Evolutionary conservation across 352 stramenopile genomes (phyloP).

Genomic region (Halophytophthora polymorphica): DNA sequence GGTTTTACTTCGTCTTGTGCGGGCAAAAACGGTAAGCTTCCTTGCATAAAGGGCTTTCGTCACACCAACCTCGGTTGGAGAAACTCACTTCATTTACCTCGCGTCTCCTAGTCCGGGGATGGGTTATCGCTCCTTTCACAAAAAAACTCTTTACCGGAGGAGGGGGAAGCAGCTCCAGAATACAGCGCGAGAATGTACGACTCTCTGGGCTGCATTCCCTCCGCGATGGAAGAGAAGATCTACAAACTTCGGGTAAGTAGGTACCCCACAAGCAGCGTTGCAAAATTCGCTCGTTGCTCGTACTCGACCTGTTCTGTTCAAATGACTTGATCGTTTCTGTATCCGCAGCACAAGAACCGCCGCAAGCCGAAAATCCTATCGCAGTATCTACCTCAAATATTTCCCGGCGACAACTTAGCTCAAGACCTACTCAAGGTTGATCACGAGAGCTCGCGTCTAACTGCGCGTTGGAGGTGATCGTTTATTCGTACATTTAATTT

Average conservation of each 20-base stretch:
- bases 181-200: constrained; percentile 60
- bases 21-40: constrained; percentile 37
- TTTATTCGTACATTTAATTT: constrained; percentile 1
- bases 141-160: constrained; percentile 31
- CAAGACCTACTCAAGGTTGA: constrained; percentile 30
- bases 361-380: constrained; percentile 20
- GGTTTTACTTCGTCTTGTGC: constrained; percentile 63
- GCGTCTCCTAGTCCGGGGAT: constrained; percentile 28
- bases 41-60: background rate
- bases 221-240: constrained; percentile 53
- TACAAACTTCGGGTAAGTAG: constrained; percentile 46
- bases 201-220: constrained; percentile 38
- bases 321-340: background rate
- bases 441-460: background rate
- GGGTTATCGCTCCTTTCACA: constrained; percentile 57
- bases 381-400: constrained; percentile 23
- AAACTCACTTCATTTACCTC: background rate
- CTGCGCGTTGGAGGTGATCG: background rate
- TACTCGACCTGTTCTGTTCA: background rate
- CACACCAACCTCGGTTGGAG: background rate
- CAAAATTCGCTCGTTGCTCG: background rate
- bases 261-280: background rate
- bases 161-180: constrained; percentile 51
- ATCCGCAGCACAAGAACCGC: constrained; percentile 17
- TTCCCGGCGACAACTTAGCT: constrained; percentile 9